Base-by-base conservation (phyloP, 2,329 filamentous ascomycete genomes). In the Juglanconis sp. region DNA sequence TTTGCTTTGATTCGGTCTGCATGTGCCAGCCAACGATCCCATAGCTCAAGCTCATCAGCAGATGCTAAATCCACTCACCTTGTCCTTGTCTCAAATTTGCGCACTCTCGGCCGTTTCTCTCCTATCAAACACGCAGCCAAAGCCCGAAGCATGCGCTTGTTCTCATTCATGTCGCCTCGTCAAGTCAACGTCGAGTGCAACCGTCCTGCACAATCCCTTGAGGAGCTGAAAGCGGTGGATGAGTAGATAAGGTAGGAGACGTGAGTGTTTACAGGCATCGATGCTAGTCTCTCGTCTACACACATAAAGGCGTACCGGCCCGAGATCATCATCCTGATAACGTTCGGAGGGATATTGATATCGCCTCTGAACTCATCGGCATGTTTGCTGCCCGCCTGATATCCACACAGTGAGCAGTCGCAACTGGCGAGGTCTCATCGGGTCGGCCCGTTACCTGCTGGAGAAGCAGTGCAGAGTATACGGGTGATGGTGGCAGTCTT, bases 1-100 rank as follows among this genome's bases (percentile, higher is more conserved):
- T 71, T 64, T 67, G 67, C 66, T 69, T 68, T 67, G 69, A 67
- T 66, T 62, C 66, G 68, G 66, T 66, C 68, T 68, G 67, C 68
- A 67, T 57, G 59, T 55, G 62, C 63, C 65, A 67, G 59, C 64
- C 65, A 63, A 68, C 67, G 67, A 68, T 67, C 65, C 64, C 57
- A 64, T 40, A 63, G 56, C 59, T 62, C 36, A 52, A 59, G 59
- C 54, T 60, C 54, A 50, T 56, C 56, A 59, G 50, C 58, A 55
- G 42, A 50, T 52, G 32, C 15, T 13, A 15, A 15, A 8, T 57
- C 59, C 50, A 46, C 40, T 53, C 49, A 53, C 55, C 59, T 57
- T 61, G 46, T 44, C 30, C 38, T 48, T 57, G 60, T 62, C 56
- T 62, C 60, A 60, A 60, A 24, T 34, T 35, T 55, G 53, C 40